Evolutionary conservation across 1,284 basidiomycete genomes (phyloP).

Genomic region (Ceratobasidium theobromae): DNA sequence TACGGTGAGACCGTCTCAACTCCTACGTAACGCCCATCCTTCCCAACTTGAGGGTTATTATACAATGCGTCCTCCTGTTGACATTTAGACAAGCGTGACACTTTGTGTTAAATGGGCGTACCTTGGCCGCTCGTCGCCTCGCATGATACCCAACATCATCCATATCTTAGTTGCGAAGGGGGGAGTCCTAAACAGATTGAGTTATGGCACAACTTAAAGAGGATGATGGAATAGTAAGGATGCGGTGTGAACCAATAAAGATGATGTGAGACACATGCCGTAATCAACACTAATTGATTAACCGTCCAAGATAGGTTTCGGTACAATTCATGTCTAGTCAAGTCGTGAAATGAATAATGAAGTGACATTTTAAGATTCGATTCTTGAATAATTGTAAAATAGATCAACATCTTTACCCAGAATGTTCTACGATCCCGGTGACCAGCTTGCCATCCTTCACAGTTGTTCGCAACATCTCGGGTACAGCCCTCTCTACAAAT

Average conservation of each 20-base stretch:
- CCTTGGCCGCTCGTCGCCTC: constrained; percentile 32
- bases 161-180: constrained; percentile 31
- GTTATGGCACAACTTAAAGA: background rate
- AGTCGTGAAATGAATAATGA: too few relatives aligned
- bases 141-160: constrained; percentile 35
- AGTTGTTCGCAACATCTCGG: constrained; percentile 93
- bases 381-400: background rate
- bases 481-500: constrained; percentile 87
- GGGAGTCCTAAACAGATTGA: too few relatives aligned
- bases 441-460: constrained; percentile 83
- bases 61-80: constrained; percentile 23
- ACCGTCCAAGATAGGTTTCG: too few relatives aligned
- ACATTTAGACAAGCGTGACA: background rate
- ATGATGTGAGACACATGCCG: too few relatives aligned
- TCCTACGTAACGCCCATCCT: constrained; percentile 21
- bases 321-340: too few relatives aligned
- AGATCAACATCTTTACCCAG: constrained; percentile 55
- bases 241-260: too few relatives aligned
- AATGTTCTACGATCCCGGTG: constrained; percentile 87
- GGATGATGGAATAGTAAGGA: background rate
- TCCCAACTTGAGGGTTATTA: constrained; percentile 13
- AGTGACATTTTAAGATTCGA: too few relatives aligned
- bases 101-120: background rate
- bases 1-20: constrained; percentile 30
- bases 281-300: too few relatives aligned